Evolutionary conservation across 805 yeast genomes (phyloP).

Genomic region (Starmerella powellii): DNA sequence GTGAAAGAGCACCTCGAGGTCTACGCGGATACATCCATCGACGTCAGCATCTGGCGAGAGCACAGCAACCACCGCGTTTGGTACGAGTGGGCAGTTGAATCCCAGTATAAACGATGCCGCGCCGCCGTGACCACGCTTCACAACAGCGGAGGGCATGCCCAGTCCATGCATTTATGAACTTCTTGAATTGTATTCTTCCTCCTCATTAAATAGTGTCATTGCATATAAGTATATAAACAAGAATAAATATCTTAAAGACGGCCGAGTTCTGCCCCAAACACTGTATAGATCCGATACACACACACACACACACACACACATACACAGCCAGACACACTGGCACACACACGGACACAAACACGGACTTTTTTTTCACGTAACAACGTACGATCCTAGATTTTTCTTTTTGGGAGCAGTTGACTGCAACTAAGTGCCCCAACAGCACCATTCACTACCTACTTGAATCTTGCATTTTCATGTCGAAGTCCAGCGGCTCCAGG

Average conservation of each 20-base stretch:
- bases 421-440: no score
- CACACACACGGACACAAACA: no score
- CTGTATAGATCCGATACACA: no score
- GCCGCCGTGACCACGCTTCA: slow-evolving; percentile 24
- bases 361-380: no score
- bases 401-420: no score
- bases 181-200: not conserved
- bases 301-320: no score
- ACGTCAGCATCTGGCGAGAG: slow-evolving; percentile 41
- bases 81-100: slow-evolving; percentile 47
- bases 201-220: no score
- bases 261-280: no score
- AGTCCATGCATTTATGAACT: slow-evolving; percentile 6
- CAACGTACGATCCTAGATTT: no score
- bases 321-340: no score
- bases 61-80: slow-evolving; percentile 37
- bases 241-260: not conserved
- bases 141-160: slow-evolving; percentile 24
- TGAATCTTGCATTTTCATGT: not conserved
- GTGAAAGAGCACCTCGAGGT: slow-evolving; percentile 41
- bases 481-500: not conserved
- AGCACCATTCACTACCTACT: no score
- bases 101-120: slow-evolving; percentile 17
- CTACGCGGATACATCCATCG: slow-evolving; percentile 44
- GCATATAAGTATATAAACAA: no score